Conservation (phyloP, 2,329 filamentous ascomycete genomes). For the Fusarium marasasianum region DNA sequence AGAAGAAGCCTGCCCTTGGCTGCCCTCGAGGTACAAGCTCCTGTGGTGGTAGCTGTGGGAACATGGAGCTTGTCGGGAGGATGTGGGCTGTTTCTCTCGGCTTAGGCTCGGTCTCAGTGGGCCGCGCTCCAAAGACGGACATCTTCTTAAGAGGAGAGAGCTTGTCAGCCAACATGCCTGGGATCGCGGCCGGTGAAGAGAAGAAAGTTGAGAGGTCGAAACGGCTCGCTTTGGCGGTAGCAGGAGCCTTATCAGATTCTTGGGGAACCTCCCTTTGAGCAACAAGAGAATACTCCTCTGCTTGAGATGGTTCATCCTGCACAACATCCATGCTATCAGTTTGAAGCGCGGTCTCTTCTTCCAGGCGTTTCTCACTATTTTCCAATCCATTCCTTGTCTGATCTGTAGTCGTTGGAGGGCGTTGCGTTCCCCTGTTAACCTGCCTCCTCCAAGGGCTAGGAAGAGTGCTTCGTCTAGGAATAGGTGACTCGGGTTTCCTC, state of each 20-base stretch:
- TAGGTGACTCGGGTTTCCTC: constrained; percentile 33
- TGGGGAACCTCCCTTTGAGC: constrained; percentile 40
- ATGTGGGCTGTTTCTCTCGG: constrained; percentile 30
- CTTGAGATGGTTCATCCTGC: constrained; percentile 31
- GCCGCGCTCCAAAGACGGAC: constrained; percentile 20
- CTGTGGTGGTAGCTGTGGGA: constrained; percentile 48
- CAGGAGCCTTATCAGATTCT: constrained; percentile 24
- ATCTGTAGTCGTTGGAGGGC: not conserved
- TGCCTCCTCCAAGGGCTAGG: constrained; percentile 54
- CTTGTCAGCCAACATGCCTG: constrained; percentile 47
- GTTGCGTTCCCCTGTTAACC: constrained; percentile 34
- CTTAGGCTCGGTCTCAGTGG: constrained; percentile 32
- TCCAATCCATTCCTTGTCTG: not conserved
- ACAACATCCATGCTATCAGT: constrained; percentile 22
- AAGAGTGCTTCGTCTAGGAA: constrained; percentile 38
- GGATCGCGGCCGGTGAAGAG: constrained; percentile 61
- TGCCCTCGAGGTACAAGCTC: constrained; percentile 47
- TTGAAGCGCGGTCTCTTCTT: constrained; percentile 10
- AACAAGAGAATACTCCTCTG: constrained; percentile 58
- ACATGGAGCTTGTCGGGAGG: constrained; percentile 52
- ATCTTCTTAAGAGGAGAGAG: constrained; percentile 41
- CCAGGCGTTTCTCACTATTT: not conserved
- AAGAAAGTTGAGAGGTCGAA: constrained; percentile 66
- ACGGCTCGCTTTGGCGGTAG: constrained; percentile 45
- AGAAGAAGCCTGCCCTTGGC: constrained; percentile 49